Evolutionary conservation across 192 early-diverging fungal genomes (phyloP).

Genomic region (Rhizoclosmatium globosum): DNA sequence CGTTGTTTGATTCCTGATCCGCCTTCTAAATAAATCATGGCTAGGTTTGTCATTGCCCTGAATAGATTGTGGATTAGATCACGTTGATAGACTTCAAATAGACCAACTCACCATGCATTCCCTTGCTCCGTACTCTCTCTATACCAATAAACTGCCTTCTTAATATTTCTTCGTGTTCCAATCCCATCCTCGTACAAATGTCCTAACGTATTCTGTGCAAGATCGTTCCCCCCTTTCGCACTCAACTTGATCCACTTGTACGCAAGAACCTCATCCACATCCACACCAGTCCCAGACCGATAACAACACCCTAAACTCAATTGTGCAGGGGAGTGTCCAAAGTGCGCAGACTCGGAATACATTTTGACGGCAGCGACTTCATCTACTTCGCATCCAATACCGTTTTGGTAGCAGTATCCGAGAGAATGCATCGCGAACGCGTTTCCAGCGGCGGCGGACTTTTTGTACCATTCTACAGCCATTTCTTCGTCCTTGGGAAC

Average conservation of each 20-base stretch:
- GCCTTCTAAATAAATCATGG: slow-evolving; percentile 63
- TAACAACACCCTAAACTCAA: slow-evolving; percentile 81
- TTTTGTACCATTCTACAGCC: slow-evolving; percentile 74
- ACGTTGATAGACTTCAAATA: too few relatives aligned
- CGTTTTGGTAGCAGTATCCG: slow-evolving; percentile 83
- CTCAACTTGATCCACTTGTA: slow-evolving; percentile 75
- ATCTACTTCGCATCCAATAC: slow-evolving; percentile 72
- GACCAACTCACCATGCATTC: slow-evolving; percentile 62
- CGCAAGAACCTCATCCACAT: slow-evolving; percentile 69
- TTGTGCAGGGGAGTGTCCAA: slow-evolving; percentile 69
- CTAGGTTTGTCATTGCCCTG: slow-evolving; percentile 61
- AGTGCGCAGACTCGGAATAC: slow-evolving; percentile 49
- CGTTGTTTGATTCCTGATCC: slow-evolving; percentile 61
- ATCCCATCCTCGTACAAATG: slow-evolving; percentile 84
- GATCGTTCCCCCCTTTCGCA: slow-evolving; percentile 70
- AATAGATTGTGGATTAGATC: neutral
- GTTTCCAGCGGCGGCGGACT: slow-evolving; percentile 68
- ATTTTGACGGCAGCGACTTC: slow-evolving; percentile 63
- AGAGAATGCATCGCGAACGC: slow-evolving; percentile 77
- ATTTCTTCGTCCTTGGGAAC: slow-evolving; percentile 70
- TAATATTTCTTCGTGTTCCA: slow-evolving; percentile 65
- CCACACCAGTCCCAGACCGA: slow-evolving; percentile 79
- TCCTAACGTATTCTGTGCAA: slow-evolving; percentile 84
- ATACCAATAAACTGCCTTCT: slow-evolving; percentile 79
- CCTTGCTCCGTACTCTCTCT: slow-evolving; percentile 70